Evolutionary conservation across 805 yeast species (phyloP).

Genomic region (Blastobotrys mokoenaii): DNA sequence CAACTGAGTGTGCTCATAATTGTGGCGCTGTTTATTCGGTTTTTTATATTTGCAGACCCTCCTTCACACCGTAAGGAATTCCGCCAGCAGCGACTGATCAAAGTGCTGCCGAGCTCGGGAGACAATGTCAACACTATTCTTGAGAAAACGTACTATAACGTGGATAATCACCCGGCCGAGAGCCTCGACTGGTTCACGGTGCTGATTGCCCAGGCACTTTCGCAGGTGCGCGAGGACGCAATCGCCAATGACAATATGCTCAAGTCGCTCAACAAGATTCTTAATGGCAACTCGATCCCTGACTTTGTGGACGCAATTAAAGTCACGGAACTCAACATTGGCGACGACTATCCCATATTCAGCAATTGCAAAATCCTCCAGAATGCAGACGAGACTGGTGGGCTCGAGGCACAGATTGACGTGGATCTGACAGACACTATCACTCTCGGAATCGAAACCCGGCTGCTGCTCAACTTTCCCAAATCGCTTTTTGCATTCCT

Average conservation of each 20-base stretch:
- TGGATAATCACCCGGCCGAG: conserved; percentile 78
- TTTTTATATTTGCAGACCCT: conserved; percentile 35
- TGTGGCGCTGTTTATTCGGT: conserved; percentile 30
- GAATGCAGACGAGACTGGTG: conserved; percentile 39
- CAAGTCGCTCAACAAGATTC: conserved; percentile 61
- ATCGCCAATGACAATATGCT: conserved; percentile 75
- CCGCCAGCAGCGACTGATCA: conserved; percentile 7
- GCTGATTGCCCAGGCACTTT: conserved; percentile 79
- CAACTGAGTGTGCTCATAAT: conserved; percentile 33
- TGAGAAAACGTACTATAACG: conserved; percentile 90
- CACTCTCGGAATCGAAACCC: conserved; percentile 79
- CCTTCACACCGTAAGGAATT: conserved; percentile 6
- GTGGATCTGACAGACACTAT: conserved; percentile 83
- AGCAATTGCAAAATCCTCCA: conserved; percentile 77
- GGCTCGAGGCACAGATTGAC: conserved; percentile 78
- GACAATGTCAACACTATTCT: conserved; percentile 40
- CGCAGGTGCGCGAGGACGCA: conserved; percentile 86
- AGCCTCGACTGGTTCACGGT: conserved; percentile 97
- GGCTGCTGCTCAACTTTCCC: conserved; percentile 71
- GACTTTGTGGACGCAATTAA: conserved; percentile 71
- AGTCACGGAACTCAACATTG: conserved; percentile 83
- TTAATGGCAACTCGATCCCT: conserved; percentile 56
- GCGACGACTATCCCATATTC: conserved; percentile 91
- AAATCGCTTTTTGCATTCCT: conserved; percentile 75
- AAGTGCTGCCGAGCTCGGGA: conserved; percentile 20